A percentile compares a stretch with the other conserved stretches of the same genome.
phyloP scores from a whole-genome alignment of 106 monocot genomes.

The Agapanthus africanus region DNA sequence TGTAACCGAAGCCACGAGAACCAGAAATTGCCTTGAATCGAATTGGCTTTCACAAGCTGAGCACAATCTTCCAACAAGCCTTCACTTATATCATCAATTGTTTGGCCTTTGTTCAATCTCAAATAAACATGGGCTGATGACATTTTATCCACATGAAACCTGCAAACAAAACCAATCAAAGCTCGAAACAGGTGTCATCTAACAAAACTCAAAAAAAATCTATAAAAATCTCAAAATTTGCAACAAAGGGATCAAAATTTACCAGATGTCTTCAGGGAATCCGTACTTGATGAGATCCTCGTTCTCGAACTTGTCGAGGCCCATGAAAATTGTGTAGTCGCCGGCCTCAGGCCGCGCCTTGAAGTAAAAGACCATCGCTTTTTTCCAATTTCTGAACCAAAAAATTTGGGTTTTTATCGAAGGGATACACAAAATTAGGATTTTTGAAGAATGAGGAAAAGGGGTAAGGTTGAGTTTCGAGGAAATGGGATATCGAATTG shows the following conservation, averaged over 20 bases:
- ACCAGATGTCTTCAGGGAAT: slow-evolving; percentile 94
- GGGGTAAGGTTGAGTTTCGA: no score
- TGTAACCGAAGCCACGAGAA: background rate
- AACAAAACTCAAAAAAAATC: background rate
- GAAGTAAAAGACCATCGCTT: slow-evolving; percentile 86
- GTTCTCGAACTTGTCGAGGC: slow-evolving; percentile 98
- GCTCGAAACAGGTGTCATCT: background rate
- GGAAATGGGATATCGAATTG: no score
- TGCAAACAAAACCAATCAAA: slow-evolving; percentile 17
- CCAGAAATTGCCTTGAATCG: slow-evolving; percentile 68
- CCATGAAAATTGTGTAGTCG: slow-evolving; percentile 96
- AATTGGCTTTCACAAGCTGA: slow-evolving; percentile 96
- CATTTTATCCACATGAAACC: slow-evolving; percentile 99
- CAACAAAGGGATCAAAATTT: slow-evolving; percentile 12
- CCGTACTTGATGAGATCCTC: slow-evolving; percentile 99
- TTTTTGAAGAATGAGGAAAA: no score
- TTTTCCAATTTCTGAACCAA: no score
- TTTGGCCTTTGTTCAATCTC: slow-evolving; percentile 82
- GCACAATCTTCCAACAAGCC: slow-evolving; percentile 88
- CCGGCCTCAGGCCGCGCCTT: slow-evolving; percentile 82
- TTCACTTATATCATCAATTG: slow-evolving; percentile 88
- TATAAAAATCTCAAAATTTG: background rate
- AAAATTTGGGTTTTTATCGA: no score
- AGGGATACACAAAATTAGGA: no score
- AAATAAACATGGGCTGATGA: slow-evolving; percentile 98